Evolutionary conservation across 2,329 filamentous ascomycete species (phyloP), one percentile per base, ranked within the genome.

Genomic region (Colletotrichum sp.): DNA sequence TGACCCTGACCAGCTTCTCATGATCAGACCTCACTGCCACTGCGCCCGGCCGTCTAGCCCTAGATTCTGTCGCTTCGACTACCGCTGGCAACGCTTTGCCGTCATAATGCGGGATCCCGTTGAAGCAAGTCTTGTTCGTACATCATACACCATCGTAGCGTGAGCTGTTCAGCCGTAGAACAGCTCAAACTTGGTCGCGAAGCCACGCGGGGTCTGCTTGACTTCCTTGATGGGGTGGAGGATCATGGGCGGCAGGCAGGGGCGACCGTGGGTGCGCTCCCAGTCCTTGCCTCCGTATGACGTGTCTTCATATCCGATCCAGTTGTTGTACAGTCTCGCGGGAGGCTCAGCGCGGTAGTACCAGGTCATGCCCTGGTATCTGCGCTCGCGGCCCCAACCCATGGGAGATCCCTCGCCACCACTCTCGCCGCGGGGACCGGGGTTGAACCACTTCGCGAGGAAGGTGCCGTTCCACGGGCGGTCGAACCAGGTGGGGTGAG

Each of bases 401-500:
- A 91, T 91, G 52, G 91, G 88, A 73, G 89, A 91, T 69, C 89
- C 89, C 30, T 87, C 84, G 21, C 89, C 88, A 68, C 91, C 91
- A 49, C 87, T 88, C 76, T 89, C 88, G 9, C 90, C 90, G 9
- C 87, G 88, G 8, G 87, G 86, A 1, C 91, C 91, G 10, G 90
- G 88, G 77, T 93, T 93, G 84, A 93, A 92, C 88, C 89, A 92
- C 77, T 87, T 88, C 34, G 88, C 87, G 32, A 93, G 82, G 75
- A 89, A 89, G 34, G 86, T 83, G 3, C 89, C 87, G 34, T 86
- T 85, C 94, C 94, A 96, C 66, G 94, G 90, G 77, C 94, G 91
- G 83, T 96, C 94, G 80, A 95, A 95, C 83, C 93, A 96, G 63
- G 96, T 91, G 2, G 95, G 94, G 83, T 96, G 94, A 13, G 95